Evolutionary conservation across 345 rosid genomes (phyloP), one percentile per base, ranked within the genome.

Genomic region (Eucalyptus melliodora): DNA sequence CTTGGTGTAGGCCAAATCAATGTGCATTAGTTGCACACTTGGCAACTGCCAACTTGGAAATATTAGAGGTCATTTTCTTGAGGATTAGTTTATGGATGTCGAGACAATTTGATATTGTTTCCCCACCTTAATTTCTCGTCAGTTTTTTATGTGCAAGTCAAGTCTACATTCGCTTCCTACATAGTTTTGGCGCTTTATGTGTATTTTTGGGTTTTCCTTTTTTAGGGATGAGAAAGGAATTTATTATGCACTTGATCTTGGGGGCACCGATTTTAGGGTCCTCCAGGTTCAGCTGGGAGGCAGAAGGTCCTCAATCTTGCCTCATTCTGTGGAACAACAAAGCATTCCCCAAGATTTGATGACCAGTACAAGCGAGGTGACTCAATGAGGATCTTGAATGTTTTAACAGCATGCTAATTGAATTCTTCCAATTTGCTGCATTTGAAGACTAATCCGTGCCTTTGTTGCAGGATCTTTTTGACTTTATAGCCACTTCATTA

Each of bases 221-320:
- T 88, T 87, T 97, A 97, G 99, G 98, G 94, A 88, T 88, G 99
- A 95, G 92, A 93, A 93, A 92, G 99, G 99, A 91, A 92, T 93
- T 88, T 97, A 93, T 93, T 97, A 96, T 92, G 99, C 97, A 62
- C 95, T 97, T 91, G 96, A 97, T 94, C 95, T 97, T 88, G 99
- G 99, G 77, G 97, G 96, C 90, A 95, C 97, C 86, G 93, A 96
- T 94, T 94, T 96, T 92, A 96, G 98, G 95, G 94, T 95, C 80
- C 93, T 97, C 87, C 94, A 97, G 94, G 94, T 95, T 93, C 94
- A 93, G 93, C 94, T 97, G 30, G 98, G 96, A 92, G 99, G 94
- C 60, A 91, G 93, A 92, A 93, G 94, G 91, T 94, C 99, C 49
- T 94, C 91, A 49, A 93, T 94, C 86, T 92, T 95, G 88, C 92